Evolutionary conservation across 2,329 filamentous ascomycete species (phyloP).

Genomic region (Fusarium pseudograminearum): DNA sequence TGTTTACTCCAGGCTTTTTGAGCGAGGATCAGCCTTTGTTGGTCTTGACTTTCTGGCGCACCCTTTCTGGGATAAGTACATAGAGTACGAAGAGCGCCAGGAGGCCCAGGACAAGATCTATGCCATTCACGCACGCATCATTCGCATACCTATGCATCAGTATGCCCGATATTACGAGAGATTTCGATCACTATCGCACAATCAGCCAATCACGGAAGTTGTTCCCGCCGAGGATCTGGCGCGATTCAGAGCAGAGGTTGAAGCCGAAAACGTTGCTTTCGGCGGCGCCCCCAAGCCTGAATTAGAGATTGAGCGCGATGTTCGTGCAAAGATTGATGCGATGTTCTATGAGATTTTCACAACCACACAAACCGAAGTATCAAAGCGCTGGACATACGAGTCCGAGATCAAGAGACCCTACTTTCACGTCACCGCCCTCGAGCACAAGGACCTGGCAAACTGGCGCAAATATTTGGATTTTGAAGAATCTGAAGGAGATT

Average conservation of each 20-base stretch:
- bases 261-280: slow-evolving; percentile 69
- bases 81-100: slow-evolving; percentile 94
- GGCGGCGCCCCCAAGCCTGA: slow-evolving; percentile 71
- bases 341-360: slow-evolving; percentile 85
- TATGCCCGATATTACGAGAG: slow-evolving; percentile 95
- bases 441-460: slow-evolving; percentile 84
- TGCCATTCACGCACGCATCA: slow-evolving; percentile 82
- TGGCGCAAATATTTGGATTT: slow-evolving; percentile 98
- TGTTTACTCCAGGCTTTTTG: slow-evolving; percentile 79
- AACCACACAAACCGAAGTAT: slow-evolving; percentile 86
- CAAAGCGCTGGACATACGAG: slow-evolving; percentile 94
- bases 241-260: slow-evolving; percentile 78
- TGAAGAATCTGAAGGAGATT: slow-evolving; percentile 87
- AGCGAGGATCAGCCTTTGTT: slow-evolving; percentile 85
- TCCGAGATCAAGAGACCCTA: slow-evolving; percentile 95
- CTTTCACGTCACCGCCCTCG: slow-evolving; percentile 94
- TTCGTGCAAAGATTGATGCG: slow-evolving; percentile 82
- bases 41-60: slow-evolving; percentile 94
- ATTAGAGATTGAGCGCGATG: slow-evolving; percentile 83
- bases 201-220: slow-evolving; percentile 78
- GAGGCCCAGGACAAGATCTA: slow-evolving; percentile 89
- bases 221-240: slow-evolving; percentile 75
- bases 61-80: slow-evolving; percentile 98
- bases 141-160: slow-evolving; percentile 93
- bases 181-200: slow-evolving; percentile 81